These are phyloP conservation scores for Arthrinium puccinioides DNA, from an alignment of 2,329 filamentous ascomycete species.

Conservation along the genomic window DNA sequence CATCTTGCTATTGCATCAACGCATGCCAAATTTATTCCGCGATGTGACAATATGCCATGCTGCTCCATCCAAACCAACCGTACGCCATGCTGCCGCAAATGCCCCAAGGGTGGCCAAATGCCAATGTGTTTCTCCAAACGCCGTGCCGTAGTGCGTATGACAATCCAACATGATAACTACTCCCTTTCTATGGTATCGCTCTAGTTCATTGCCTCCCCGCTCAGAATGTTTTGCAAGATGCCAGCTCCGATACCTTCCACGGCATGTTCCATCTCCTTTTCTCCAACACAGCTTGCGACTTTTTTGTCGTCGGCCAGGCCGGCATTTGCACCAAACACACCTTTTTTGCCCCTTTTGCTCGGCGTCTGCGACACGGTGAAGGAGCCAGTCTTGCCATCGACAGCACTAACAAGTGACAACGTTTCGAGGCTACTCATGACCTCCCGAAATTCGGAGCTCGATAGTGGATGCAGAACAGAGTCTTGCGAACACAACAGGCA, in stretches of 20 bases:
- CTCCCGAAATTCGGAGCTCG: slow-evolving; percentile 88
- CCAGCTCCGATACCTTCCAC: slow-evolving; percentile 55
- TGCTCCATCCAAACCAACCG: too few species aligned
- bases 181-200: background rate
- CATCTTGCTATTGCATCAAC: too few species aligned
- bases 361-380: slow-evolving; percentile 61
- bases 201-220: slow-evolving; percentile 51
- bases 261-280: slow-evolving; percentile 68
- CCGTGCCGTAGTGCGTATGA: slow-evolving; percentile 9
- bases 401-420: slow-evolving; percentile 67
- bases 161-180: background rate
- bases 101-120: too few species aligned
- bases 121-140: slow-evolving; percentile 1
- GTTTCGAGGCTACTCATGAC: slow-evolving; percentile 87
- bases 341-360: slow-evolving; percentile 58
- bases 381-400: slow-evolving; percentile 62
- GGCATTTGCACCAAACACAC: slow-evolving; percentile 35
- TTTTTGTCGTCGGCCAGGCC: slow-evolving; percentile 64
- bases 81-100: too few species aligned
- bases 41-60: too few species aligned
- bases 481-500: slow-evolving; percentile 75
- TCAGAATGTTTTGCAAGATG: slow-evolving; percentile 56
- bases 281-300: slow-evolving; percentile 71
- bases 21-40: too few species aligned
- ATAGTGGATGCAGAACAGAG: slow-evolving; percentile 82